Conservation (phyloP, 805 yeast genomes). For the Candida tibetensis region DNA sequence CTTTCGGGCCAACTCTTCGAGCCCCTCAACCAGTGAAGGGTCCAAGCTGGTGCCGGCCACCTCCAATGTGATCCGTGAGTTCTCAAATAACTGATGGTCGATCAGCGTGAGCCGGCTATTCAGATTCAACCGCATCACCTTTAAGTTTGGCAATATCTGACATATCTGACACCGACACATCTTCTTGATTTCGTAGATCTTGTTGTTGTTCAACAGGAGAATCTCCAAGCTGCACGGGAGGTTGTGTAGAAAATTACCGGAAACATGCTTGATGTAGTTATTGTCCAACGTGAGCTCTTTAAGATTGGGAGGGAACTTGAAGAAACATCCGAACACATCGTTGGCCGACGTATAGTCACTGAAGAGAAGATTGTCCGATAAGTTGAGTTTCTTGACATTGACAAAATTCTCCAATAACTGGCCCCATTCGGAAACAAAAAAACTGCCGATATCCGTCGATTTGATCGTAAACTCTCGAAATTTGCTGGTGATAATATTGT, state of each 20-base stretch:
- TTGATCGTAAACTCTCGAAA: conserved; percentile 21
- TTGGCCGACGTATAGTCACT: conserved; percentile 10
- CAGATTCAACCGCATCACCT: conserved; percentile 7
- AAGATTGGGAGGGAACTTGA: conserved; percentile 26
- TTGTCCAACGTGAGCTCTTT: conserved; percentile 21
- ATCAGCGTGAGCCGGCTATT: not conserved
- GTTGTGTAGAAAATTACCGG: conserved; percentile 17
- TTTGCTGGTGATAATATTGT: conserved; percentile 16
- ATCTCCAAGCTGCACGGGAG: conserved; percentile 28
- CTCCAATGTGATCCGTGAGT: not conserved
- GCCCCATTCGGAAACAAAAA: conserved; percentile 32
- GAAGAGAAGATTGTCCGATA: conserved; percentile 26
- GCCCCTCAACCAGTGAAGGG: not conserved
- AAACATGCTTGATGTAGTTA: conserved; percentile 21
- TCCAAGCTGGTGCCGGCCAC: not conserved
- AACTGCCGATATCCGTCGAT: conserved; percentile 35
- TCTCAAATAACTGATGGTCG: conserved; percentile 1
- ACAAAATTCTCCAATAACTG: conserved; percentile 24
- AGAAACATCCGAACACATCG: conserved; percentile 19
- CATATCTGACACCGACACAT: not conserved
- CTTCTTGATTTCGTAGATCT: conserved; percentile 4
- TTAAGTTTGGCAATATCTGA: conserved; percentile 9
- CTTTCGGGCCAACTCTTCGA: not conserved
- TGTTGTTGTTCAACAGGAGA: conserved; percentile 23
- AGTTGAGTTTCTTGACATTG: conserved; percentile 12